phyloP scores from a whole-genome alignment of 2,329 filamentous ascomycete species.

The Ilyonectria sp. region DNA sequence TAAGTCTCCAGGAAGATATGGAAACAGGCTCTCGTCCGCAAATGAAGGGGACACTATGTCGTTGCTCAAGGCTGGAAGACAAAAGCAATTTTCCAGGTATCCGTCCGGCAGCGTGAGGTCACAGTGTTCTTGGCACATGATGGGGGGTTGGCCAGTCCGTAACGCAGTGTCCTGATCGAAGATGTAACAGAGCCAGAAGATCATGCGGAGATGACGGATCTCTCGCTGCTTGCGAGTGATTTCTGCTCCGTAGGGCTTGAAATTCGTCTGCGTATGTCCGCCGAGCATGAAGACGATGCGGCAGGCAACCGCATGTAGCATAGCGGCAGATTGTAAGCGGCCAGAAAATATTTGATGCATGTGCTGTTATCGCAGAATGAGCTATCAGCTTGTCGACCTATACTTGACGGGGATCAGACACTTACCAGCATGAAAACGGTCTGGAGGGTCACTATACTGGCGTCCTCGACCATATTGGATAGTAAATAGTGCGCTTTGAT shows the following conservation, averaged over 20 bases:
- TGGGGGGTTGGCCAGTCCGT: slow-evolving; percentile 66
- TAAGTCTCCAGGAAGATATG: slow-evolving; percentile 62
- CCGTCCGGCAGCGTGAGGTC: slow-evolving; percentile 16
- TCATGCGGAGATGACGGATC: slow-evolving; percentile 51
- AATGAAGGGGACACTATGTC: not conserved
- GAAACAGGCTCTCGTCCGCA: slow-evolving; percentile 31
- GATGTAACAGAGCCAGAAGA: slow-evolving; percentile 69
- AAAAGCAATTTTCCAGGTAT: slow-evolving; percentile 37
- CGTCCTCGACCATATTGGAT: slow-evolving; percentile 57
- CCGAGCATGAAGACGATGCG: slow-evolving; percentile 66
- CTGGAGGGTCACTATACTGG: slow-evolving; percentile 60
- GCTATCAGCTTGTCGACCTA: not conserved
- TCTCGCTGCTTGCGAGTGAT: slow-evolving; percentile 41
- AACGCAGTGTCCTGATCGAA: slow-evolving; percentile 69
- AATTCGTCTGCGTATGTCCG: slow-evolving; percentile 53
- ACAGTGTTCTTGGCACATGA: slow-evolving; percentile 57
- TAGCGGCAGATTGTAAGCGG: slow-evolving; percentile 59
- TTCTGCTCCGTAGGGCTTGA: slow-evolving; percentile 18
- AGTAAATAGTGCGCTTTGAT: slow-evolving; percentile 58
- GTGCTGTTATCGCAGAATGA: slow-evolving; percentile 48
- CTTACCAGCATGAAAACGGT: slow-evolving; percentile 62
- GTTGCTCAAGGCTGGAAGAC: slow-evolving; percentile 19
- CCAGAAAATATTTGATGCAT: slow-evolving; percentile 62
- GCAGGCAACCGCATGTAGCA: slow-evolving; percentile 60
- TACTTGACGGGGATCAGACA: not conserved